Percentiles rank a stretch among this genome's conserved stretches.
Evolutionary conservation across 805 yeast species (phyloP).

Genomic region (Kuraishia floccosa): DNA sequence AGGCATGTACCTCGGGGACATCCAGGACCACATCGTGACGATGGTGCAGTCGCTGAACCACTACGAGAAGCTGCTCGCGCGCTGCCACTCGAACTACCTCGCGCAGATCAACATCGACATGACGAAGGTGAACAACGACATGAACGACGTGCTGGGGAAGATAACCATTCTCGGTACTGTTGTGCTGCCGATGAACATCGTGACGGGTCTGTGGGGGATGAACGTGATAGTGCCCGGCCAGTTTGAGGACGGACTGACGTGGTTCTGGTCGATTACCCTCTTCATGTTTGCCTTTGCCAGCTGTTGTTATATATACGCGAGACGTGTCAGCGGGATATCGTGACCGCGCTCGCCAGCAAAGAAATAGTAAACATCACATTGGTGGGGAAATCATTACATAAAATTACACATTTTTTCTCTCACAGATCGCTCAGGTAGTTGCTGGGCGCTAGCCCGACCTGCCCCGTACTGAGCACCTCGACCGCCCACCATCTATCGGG

Average conservation of each 20-base stretch:
- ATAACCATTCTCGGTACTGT: conserved; percentile 91
- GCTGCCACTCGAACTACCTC: conserved; percentile 92
- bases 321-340: conserved; percentile 21
- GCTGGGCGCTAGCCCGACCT: conserved; percentile 53
- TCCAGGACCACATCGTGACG: conserved; percentile 94
- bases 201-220: conserved; percentile 99
- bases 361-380: too few species aligned
- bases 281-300: conserved; percentile 37
- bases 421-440: conserved; percentile 31
- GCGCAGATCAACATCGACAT: conserved; percentile 97
- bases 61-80: conserved; percentile 84
- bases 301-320: conserved; percentile 35
- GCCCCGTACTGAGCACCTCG: conserved; percentile 34
- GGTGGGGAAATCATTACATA: too few species aligned
- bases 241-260: conserved; percentile 39
- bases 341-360: too few species aligned
- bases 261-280: conserved; percentile 49
- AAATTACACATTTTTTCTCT: too few species aligned
- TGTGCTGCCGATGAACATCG: conserved; percentile 87
- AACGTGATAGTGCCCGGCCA: conserved; percentile 96
- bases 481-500: conserved; percentile 74
- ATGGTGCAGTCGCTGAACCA: conserved; percentile 95
- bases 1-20: conserved; percentile 91
- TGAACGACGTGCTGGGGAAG: conserved; percentile 92
- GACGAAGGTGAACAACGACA: conserved; percentile 94